These are phyloP conservation scores for Telopea speciosissima DNA, from an alignment of 177 flowering plant genomes.

Conservation along the genomic window DNA sequence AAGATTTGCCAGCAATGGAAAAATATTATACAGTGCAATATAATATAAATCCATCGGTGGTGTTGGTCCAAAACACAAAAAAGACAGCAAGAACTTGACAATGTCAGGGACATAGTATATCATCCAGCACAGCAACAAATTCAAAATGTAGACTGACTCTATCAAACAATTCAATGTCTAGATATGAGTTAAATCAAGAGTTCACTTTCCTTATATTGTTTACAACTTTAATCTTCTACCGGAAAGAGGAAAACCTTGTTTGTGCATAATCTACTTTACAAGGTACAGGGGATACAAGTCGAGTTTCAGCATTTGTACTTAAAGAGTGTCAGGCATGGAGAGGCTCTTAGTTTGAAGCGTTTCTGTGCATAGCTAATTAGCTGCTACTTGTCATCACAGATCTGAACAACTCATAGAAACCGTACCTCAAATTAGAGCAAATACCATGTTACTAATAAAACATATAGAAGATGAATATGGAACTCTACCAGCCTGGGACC, in stretches of 20 bases:
- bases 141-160: background rate
- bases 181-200: no score
- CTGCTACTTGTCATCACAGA: background rate
- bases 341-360: background rate
- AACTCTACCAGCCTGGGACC: background rate
- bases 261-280: background rate
- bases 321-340: background rate
- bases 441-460: background rate
- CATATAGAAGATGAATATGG: background rate
- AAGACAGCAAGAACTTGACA: background rate
- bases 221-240: no score
- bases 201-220: no score
- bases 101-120: background rate
- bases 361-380: background rate
- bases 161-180: no score
- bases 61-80: background rate
- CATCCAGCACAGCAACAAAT: background rate
- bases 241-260: background rate
- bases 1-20: conserved; percentile 24
- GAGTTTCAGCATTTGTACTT: background rate
- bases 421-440: background rate
- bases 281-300: background rate
- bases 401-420: background rate
- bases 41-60: background rate
- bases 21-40: conserved; percentile 19